Evolutionary conservation across 2,329 filamentous ascomycete species (phyloP), one percentile per base, ranked within the genome.

Genomic region (Domatiomyces globalis): DNA sequence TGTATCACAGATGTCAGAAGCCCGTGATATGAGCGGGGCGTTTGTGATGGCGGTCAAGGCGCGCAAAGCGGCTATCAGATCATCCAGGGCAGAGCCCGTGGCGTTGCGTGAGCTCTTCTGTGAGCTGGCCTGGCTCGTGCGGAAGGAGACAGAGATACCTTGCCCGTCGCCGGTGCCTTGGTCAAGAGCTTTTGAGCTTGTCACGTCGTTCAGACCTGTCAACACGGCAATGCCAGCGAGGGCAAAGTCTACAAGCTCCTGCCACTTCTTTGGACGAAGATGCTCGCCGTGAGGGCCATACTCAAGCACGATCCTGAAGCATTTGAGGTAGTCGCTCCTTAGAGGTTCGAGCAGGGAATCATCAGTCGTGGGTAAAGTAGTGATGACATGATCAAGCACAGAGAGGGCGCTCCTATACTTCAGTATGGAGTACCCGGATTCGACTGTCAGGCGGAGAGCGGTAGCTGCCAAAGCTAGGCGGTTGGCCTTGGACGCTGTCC

Each of bases 261-360:
- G 70, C 88, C 89, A 95, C 52, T 80, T 75, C 12, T 79, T 73
- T 18, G 71, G 71, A 9, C 80, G 76, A 10, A 96, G 72, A 61
- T 88, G 82, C 66, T 96, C 94, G 25, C 85, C 80, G 65, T 94
- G 87, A 17, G 86, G 77, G 45, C 80, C 79, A 60, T 85, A 79
- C 43, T 80, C 78, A 17, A 96, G 74, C 2, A 95, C 68, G 25
- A 77, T 73, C 4, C 77, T 72, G 58, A 98, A 70, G 18, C 81
- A 78, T 69, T 86, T 94, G 58, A 86, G 75, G 64, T 95, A 94
- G 62, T 92, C 81, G 47, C 81, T 75, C 20, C 81, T 70, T 4
- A 98, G 73, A 10, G 84, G 82, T 52, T 81, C 74, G 48, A 54
- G 59, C 56, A 87, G 80, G 50, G 84, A 78, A 1, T 80, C 80